Base-by-base conservation (phyloP, 1,139 yeast species). In the Barnettozyma hawaiiensis region DNA sequence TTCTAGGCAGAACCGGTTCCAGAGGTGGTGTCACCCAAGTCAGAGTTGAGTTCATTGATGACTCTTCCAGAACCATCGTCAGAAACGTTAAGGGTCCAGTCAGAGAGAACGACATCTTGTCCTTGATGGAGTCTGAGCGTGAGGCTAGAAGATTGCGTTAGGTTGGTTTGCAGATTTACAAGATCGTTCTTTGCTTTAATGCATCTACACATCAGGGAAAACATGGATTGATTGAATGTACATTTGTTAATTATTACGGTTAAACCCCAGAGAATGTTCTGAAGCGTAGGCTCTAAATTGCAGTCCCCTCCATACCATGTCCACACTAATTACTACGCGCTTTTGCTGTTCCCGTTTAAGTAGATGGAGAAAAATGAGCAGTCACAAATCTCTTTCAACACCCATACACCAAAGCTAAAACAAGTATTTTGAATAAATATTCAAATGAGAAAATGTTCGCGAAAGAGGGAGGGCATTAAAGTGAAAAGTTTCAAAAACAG, bases 1-100 rank as follows among this genome's bases (percentile, higher is more conserved):
- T 90, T 73, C 82, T 90, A 74, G 97, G 97, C 73, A 89, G 97
- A 78, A 90, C 97, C 83, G 97, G 97, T 71, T 90, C 97, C 70
- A 89, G 97, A 81, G 97, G 97, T 84, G 97, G 97, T 83, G 97
- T 92, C 75, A 90, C 97, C 75, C 97, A 92, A 77, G 97, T 90
- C 73, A 90, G 97, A 77, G 97, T 90, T 67, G 97, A 90, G 76
- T 90, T 90, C 85, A 82, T 92, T 72, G 97, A 90, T 72, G 97
- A 90, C 71, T 77, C 94, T 66, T 78, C 95, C 73, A 87, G 97
- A 83, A 85, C 96, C 68, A 90, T 90, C 69, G 96, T 90, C 79
- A 89, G 97, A 85, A 90, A 90, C 82, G 97, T 90, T 75, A 90
- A 82, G 50, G 97, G 97, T 66, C 97, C 97, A 73, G 97, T 90